Evolutionary conservation across 345 rosid species (phyloP).

Genomic region (Bruguiera gymnorhiza): DNA sequence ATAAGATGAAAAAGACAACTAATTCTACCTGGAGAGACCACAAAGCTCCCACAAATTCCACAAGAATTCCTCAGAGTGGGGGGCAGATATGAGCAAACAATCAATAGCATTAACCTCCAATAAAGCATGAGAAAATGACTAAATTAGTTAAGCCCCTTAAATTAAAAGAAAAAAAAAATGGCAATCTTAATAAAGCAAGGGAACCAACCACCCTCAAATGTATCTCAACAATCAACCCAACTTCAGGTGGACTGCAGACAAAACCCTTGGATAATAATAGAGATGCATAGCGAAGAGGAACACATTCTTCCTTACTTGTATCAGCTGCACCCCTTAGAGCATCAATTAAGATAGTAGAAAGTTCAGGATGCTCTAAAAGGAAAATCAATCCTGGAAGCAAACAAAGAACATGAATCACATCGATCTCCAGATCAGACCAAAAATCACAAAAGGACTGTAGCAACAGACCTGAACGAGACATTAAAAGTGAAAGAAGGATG

Average conservation of each 20-base stretch:
- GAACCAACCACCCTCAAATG: constrained; percentile 91
- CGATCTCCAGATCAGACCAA: constrained; percentile 1
- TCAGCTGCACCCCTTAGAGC: constrained; percentile 59
- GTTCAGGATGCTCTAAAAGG: constrained; percentile 71
- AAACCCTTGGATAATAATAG: constrained; percentile 80
- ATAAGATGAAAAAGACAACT: constrained; percentile 1
- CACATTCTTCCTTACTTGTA: constrained; percentile 70
- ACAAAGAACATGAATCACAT: constrained; percentile 19
- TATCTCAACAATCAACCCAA: constrained; percentile 82
- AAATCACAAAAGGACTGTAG: constrained; percentile 7
- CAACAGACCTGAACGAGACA: constrained; percentile 67
- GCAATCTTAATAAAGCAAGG: constrained; percentile 14
- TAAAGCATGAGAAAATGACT: constrained; percentile 10
- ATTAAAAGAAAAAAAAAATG: neutral
- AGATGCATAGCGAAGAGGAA: constrained; percentile 87
- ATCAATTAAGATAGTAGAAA: constrained; percentile 63
- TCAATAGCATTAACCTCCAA: constrained; percentile 78
- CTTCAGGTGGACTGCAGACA: constrained; percentile 73
- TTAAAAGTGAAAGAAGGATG: constrained; percentile 74
- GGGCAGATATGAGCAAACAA: constrained; percentile 67
- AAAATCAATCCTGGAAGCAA: constrained; percentile 70
- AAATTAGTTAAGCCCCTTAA: constrained; percentile 2
- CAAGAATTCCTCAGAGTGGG: constrained; percentile 88
- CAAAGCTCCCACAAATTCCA: constrained; percentile 98
- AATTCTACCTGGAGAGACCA: constrained; percentile 75